Evolutionary conservation across 2,329 filamentous ascomycete species (phyloP).

Genomic region (Aspergillus pseudoglaucus): DNA sequence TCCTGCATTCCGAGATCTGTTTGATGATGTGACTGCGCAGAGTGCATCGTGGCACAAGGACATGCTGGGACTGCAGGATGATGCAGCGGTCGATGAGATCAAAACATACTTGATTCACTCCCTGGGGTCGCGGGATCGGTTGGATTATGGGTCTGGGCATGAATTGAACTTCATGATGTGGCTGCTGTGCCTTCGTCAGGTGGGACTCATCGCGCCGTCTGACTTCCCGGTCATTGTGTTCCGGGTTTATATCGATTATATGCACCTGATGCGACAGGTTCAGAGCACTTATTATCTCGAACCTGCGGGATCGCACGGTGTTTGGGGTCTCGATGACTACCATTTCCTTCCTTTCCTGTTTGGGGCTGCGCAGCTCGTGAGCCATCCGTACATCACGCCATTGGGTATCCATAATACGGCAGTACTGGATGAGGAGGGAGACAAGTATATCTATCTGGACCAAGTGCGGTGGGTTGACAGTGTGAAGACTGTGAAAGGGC

Average conservation of each 20-base stretch:
- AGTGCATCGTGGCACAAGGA: conserved; percentile 37
- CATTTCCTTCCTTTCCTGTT: conserved; percentile 95
- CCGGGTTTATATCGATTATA: conserved; percentile 72
- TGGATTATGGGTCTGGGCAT: conserved; percentile 96
- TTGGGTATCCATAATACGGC: conserved; percentile 81
- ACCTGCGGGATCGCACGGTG: conserved; percentile 91
- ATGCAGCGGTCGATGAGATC: conserved; percentile 59
- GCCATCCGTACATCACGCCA: conserved; percentile 74
- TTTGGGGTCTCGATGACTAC: conserved; percentile 97
- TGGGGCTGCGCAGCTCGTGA: conserved; percentile 79
- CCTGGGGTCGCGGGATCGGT: conserved; percentile 77
- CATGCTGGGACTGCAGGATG: conserved; percentile 31
- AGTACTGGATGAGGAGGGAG: conserved; percentile 75
- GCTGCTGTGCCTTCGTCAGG: conserved; percentile 86
- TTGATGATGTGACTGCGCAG: conserved; percentile 48
- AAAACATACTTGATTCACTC: conserved; percentile 74
- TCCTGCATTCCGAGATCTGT: conserved; percentile 76
- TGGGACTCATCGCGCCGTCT: conserved; percentile 55
- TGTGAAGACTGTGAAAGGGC: conserved; percentile 89
- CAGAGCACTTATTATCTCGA: conserved; percentile 95
- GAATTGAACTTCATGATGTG: conserved; percentile 96
- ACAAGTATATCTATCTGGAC: conserved; percentile 82
- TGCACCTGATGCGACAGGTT: conserved; percentile 76
- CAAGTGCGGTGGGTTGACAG: conserved; percentile 92
- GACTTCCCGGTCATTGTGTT: conserved; percentile 73